These are phyloP conservation scores for Claviceps maximensis DNA, from an alignment of 2,329 filamentous ascomycete genomes.

Conservation along the genomic window DNA sequence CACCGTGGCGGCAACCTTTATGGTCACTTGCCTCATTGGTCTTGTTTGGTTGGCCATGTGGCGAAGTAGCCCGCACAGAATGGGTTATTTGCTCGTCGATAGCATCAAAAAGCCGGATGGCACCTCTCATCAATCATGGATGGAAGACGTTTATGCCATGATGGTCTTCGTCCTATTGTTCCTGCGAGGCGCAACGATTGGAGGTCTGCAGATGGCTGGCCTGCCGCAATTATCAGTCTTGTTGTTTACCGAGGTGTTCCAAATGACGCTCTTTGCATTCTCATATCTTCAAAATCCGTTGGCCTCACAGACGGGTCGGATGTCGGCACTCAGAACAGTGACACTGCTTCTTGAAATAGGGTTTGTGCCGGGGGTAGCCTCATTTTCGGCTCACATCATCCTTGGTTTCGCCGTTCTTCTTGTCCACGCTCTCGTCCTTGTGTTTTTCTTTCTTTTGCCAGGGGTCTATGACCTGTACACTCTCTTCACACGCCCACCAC, in stretches of 20 bases:
- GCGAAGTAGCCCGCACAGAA: slow-evolving; percentile 12
- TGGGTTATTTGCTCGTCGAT: slow-evolving; percentile 22
- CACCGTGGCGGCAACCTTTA: slow-evolving; percentile 18
- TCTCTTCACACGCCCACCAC: background rate
- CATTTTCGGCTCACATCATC: background rate
- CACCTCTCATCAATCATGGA: slow-evolving; percentile 22
- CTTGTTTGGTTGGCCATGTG: slow-evolving; percentile 18
- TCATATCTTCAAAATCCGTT: slow-evolving; percentile 26
- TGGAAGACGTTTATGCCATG: slow-evolving; percentile 50
- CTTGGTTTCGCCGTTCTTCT: background rate
- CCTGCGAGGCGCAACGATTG: slow-evolving; percentile 52
- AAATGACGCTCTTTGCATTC: slow-evolving; percentile 24
- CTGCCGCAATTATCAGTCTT: slow-evolving; percentile 56
- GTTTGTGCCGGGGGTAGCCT: background rate
- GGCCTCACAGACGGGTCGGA: background rate
- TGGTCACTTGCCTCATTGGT: slow-evolving; percentile 12
- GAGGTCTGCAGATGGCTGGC: slow-evolving; percentile 41
- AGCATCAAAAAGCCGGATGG: slow-evolving; percentile 54
- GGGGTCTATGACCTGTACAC: slow-evolving; percentile 13
- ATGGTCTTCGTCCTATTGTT: slow-evolving; percentile 51
- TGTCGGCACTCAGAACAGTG: background rate
- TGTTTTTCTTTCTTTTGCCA: slow-evolving; percentile 48
- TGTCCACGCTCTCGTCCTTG: slow-evolving; percentile 33
- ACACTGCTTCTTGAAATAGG: background rate
- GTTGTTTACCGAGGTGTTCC: slow-evolving; percentile 53